Evolutionary conservation across 139 green algal genomes (phyloP), one percentile per base, ranked within the genome.

Genomic region (Tetraselmis striata): DNA sequence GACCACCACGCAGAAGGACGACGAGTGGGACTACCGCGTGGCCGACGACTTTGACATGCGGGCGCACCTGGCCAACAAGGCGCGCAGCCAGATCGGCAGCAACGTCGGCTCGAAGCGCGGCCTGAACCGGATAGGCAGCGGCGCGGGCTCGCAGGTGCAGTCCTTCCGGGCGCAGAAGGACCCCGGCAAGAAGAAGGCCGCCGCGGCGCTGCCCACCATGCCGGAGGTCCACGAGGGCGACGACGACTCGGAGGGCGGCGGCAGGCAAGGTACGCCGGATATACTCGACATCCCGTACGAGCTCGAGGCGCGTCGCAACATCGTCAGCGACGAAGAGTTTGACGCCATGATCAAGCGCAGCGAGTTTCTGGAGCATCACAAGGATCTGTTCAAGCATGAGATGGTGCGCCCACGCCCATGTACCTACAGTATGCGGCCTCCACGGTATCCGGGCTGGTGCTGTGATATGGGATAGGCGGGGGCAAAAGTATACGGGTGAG

Each of bases 361-460:
- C 27, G n/a, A 78, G 67, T 85, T 91, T 18, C 59, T 90, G 29
- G 84, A 90, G 78, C 58, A 67, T 25, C 87, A 91, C 59, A 75
- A 59, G 1, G 91, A 94, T 81, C 86, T 91, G 23, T 92, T 92
- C 59, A 84, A 79, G 75, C 89, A 94, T 81, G 32, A 59, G 2
- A 81, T 88, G 59, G 75, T 67, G 45, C n/a, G n/a, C n/a, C n/a
- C n/a, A n/a, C n/a, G n/a, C n/a, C n/a, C n/a, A n/a, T n/a, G n/a
- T n/a, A n/a, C n/a, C n/a, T n/a, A n/a, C n/a, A n/a, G n/a, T n/a
- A n/a, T n/a, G n/a, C n/a, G n/a, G n/a, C n/a, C n/a, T n/a, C n/a
- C n/a, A n/a, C n/a, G n/a, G n/a, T n/a, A n/a, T n/a, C n/a, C n/a
- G n/a, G n/a, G n/a, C n/a, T n/a, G n/a, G n/a, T n/a, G n/a, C n/a